A percentile compares a stretch with the other conserved stretches of the same genome.
These are phyloP conservation scores for Begonia fuchsioides DNA, from an alignment of 306 rosid species.

Conservation along the genomic window DNA sequence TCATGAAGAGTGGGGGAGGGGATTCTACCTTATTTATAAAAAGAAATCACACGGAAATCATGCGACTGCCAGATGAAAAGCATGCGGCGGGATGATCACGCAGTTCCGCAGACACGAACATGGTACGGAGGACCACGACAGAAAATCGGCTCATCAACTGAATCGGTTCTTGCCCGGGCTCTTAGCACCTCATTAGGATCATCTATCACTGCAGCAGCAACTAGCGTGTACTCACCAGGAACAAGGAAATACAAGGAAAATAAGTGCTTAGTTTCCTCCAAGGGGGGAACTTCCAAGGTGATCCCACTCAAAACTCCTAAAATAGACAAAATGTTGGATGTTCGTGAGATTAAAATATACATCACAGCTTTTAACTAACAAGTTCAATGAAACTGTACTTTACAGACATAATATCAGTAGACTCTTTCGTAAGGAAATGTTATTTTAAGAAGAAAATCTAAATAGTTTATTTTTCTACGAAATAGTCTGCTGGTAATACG, in stretches of 20 bases:
- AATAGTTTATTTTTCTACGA: too few relatives aligned
- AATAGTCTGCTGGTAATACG: too few relatives aligned
- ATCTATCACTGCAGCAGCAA: conserved; percentile 65
- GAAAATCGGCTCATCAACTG: conserved; percentile 72
- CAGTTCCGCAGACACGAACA: conserved; percentile 51
- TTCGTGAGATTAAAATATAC: background rate
- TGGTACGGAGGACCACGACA: conserved; percentile 91
- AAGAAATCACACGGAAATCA: too few relatives aligned
- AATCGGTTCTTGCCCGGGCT: conserved; percentile 61
- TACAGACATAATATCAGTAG: too few relatives aligned
- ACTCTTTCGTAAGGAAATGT: too few relatives aligned
- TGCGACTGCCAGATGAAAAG: too few relatives aligned
- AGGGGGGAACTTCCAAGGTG: conserved; percentile 66
- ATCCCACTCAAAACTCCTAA: conserved; percentile 72
- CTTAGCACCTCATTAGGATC: conserved; percentile 75
- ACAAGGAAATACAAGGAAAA: conserved; percentile 83
- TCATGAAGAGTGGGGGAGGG: too few relatives aligned
- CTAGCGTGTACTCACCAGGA: conserved; percentile 80
- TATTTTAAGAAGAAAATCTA: too few relatives aligned
- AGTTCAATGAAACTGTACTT: background rate
- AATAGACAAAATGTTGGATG: conserved; percentile 1
- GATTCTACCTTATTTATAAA: too few relatives aligned
- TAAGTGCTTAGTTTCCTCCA: conserved; percentile 50
- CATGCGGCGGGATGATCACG: conserved; percentile 14
- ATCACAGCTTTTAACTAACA: background rate